Evolutionary conservation across 371 early-diverging fungal genomes (phyloP).

Genomic region (Saksenaea oblongispora): DNA sequence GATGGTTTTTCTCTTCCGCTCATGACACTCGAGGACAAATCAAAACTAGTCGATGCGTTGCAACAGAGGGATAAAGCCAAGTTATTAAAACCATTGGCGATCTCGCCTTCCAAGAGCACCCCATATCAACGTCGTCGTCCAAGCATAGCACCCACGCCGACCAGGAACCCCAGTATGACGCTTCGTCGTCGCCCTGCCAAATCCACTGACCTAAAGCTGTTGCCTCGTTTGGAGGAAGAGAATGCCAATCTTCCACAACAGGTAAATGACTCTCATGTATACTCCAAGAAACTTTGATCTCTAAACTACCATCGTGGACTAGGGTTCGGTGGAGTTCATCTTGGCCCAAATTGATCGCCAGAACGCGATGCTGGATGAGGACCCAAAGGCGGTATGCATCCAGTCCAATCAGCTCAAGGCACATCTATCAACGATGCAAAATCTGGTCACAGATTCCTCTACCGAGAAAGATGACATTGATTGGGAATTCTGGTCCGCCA

Average conservation of each 20-base stretch:
- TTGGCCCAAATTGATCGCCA: slow-evolving; percentile 58
- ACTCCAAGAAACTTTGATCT: not conserved
- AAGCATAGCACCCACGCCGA: slow-evolving; percentile 38
- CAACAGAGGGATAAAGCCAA: slow-evolving; percentile 29
- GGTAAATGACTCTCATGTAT: slow-evolving; percentile 14
- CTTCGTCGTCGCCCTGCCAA: slow-evolving; percentile 31
- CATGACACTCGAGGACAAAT: slow-evolving; percentile 9
- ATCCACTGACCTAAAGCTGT: slow-evolving; percentile 31
- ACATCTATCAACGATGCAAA: slow-evolving; percentile 53
- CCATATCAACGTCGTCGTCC: slow-evolving; percentile 35
- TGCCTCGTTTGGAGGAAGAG: slow-evolving; percentile 47
- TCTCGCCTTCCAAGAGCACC: slow-evolving; percentile 43
- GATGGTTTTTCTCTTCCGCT: slow-evolving; percentile 4
- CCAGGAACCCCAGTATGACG: slow-evolving; percentile 42
- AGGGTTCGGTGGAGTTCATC: slow-evolving; percentile 54
- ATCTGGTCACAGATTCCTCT: slow-evolving; percentile 27
- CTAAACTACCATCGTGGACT: not conserved
- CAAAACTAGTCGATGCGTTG: slow-evolving; percentile 38
- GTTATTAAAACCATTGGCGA: slow-evolving; percentile 3
- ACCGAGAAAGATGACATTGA: slow-evolving; percentile 53
- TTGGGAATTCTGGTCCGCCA: slow-evolving; percentile 94
- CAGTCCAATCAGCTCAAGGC: slow-evolving; percentile 55
- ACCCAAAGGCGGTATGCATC: slow-evolving; percentile 60
- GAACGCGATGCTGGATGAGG: slow-evolving; percentile 55
- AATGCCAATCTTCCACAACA: slow-evolving; percentile 42